Base-by-base conservation (phyloP, 2,329 filamentous ascomycete species). In the Pseudophaeomoniella oleicola region DNA sequence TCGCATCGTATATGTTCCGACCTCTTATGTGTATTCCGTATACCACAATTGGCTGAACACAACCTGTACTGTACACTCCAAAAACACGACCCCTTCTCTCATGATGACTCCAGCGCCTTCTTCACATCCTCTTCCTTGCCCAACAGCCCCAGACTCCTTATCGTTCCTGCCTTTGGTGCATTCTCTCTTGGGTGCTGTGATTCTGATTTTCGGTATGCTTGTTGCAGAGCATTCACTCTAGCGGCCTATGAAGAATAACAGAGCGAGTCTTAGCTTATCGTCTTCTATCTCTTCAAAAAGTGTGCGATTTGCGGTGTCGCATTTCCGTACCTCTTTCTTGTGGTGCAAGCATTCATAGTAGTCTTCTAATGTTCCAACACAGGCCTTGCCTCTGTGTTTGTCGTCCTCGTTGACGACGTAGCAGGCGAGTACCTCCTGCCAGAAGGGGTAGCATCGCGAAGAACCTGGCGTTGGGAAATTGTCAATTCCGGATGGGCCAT, bases 321-420 rank as follows among this genome's bases (percentile, higher is more conserved):
- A n/a, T n/a, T n/a, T n/a, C n/a, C 74, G 40, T 54, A 96, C 90
- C 84, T 98, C 90, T 69, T 98, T 98, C 71, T 81, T 86, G 71
- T 98, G 90, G 61, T 98, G 90, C 56, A 98, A 66, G 63, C 92
- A 98, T 67, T 98, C 90, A 59, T 94, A 93, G 69, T 98, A 98
- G 59, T 98, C 90, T 59, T 98, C 90, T 47, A 96, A 69, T 3
- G 77, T 73, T 12, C 82, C 79, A 13, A 71, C 66, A 59, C 92
- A 98, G 65, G 93, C 93, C 67, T 87, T 90, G 49, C 84, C 84
- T 12, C 76, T 74, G 48, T 75, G 69, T 54, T 87, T 81, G 38
- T 88, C 81, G 46, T 80, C 67, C 38, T 85, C 85, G 67, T 96
- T 96, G 56, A 94, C 78, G 42, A 94, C 86, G 62, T 98, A 98